Evolutionary conservation across 2,329 filamentous ascomycete genomes (phyloP).

Genomic region (Scedosporium apiospermum): DNA sequence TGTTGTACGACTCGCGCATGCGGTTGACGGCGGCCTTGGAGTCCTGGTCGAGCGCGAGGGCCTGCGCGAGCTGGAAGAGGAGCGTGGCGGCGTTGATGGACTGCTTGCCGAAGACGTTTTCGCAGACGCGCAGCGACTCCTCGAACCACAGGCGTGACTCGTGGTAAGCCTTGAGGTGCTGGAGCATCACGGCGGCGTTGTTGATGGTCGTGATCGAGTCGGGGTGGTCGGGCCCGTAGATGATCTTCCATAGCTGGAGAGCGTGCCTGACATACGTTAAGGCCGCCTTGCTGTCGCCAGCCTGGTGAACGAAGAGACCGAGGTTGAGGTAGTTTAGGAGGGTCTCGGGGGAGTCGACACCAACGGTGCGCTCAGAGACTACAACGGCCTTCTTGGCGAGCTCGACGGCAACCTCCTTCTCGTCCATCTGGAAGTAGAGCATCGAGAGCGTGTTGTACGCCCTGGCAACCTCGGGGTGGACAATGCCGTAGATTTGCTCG

Average conservation of each 20-base stretch:
- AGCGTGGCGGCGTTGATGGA: constrained; percentile 92
- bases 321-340: constrained; percentile 94
- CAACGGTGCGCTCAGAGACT: constrained; percentile 87
- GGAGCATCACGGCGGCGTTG: constrained; percentile 97
- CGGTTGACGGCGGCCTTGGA: constrained; percentile 81
- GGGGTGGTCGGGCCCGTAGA: constrained; percentile 87
- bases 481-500: constrained; percentile 96
- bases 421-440: constrained; percentile 94
- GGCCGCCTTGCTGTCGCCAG: constrained; percentile 81
- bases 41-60: constrained; percentile 89
- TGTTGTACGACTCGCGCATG: constrained; percentile 95
- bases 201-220: constrained; percentile 98
- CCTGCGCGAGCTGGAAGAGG: constrained; percentile 93
- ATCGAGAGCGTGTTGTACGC: constrained; percentile 94
- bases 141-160: constrained; percentile 97
- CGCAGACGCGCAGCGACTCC: constrained; percentile 78
- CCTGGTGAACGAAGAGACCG: constrained; percentile 85
- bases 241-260: constrained; percentile 90
- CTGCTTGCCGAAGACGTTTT: constrained; percentile 78
- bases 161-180: constrained; percentile 87
- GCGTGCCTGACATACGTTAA: constrained; percentile 86
- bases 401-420: constrained; percentile 92
- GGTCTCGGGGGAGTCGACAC: constrained; percentile 88
- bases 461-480: constrained; percentile 91
- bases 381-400: constrained; percentile 94